Conservation (phyloP, 345 rosid species). For the Isatis tinctoria region DNA sequence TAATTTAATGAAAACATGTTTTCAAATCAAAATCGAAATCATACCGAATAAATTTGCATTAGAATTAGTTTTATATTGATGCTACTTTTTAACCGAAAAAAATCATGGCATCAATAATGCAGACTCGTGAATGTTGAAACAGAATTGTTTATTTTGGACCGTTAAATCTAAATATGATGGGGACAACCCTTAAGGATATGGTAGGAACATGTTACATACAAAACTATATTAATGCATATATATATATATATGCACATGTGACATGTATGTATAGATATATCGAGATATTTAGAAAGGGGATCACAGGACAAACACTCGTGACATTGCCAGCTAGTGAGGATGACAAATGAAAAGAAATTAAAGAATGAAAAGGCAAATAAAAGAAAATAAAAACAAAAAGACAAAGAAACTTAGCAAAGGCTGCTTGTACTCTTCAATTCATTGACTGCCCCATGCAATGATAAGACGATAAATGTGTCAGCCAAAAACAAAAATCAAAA, state of each 20-base stretch:
- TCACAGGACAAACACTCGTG: conserved; percentile 45
- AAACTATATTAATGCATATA: not conserved
- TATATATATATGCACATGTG: conserved; percentile 15
- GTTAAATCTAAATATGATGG: conserved; percentile 19
- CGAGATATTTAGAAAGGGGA: conserved; percentile 32
- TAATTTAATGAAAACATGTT: not conserved
- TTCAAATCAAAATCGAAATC: not conserved
- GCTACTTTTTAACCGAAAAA: not conserved
- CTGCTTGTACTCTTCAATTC: conserved; percentile 40
- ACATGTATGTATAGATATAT: conserved; percentile 18
- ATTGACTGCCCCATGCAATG: conserved; percentile 40
- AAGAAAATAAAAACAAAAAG: conserved; percentile 41
- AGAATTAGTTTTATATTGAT: not conserved
- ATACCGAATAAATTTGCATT: not conserved
- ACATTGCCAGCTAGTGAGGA: conserved; percentile 41
- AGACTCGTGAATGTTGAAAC: conserved; percentile 21
- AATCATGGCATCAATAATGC: not conserved
- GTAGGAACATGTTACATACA: conserved; percentile 24
- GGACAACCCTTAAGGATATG: conserved; percentile 23
- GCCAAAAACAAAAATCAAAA: conserved; percentile 23
- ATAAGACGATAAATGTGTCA: conserved; percentile 47
- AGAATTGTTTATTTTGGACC: conserved; percentile 18
- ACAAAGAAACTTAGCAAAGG: conserved; percentile 36
- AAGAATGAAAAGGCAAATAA: conserved; percentile 34
- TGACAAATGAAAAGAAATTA: conserved; percentile 36